Evolutionary conservation across 2,329 filamentous ascomycete genomes (phyloP).

Genomic region (Clarireedia monteithiana): DNA sequence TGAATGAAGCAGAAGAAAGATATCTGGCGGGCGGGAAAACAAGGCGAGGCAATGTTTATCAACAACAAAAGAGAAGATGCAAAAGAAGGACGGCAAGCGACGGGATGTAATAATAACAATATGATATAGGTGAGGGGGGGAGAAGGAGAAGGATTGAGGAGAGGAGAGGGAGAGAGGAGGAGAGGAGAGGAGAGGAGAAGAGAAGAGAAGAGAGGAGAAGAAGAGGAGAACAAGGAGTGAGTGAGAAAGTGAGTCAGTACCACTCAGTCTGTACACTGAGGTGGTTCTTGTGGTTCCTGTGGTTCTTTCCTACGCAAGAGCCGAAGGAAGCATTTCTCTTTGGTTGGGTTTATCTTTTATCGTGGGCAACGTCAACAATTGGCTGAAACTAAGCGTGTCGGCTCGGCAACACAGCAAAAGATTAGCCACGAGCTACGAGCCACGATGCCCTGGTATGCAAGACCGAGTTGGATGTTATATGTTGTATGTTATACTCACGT

Average conservation of each 20-base stretch:
- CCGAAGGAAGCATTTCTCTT: background rate
- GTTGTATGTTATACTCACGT: too few relatives aligned
- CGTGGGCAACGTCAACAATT: constrained; percentile 1
- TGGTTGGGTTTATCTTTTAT: background rate
- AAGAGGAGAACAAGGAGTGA: background rate
- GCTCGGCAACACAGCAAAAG: background rate
- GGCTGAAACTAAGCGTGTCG: constrained; percentile 1
- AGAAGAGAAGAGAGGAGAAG: too few relatives aligned
- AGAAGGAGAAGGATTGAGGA: too few relatives aligned
- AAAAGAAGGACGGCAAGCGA: background rate
- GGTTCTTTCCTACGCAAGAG: background rate
- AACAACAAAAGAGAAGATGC: background rate
- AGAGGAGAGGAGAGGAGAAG: too few relatives aligned
- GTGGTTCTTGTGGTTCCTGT: background rate
- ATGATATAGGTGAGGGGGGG: background rate
- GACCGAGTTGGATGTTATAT: too few relatives aligned
- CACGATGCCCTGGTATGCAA: background rate
- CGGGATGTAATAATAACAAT: background rate
- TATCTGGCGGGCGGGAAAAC: too few relatives aligned
- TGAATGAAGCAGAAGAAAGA: background rate
- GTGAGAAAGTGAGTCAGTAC: background rate
- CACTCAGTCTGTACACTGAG: background rate
- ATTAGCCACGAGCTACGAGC: background rate
- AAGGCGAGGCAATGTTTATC: background rate
- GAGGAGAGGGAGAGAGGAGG: too few relatives aligned